Base-by-base conservation (phyloP, 495 filamentous ascomycete species). In the Articulospora tetracladia region DNA sequence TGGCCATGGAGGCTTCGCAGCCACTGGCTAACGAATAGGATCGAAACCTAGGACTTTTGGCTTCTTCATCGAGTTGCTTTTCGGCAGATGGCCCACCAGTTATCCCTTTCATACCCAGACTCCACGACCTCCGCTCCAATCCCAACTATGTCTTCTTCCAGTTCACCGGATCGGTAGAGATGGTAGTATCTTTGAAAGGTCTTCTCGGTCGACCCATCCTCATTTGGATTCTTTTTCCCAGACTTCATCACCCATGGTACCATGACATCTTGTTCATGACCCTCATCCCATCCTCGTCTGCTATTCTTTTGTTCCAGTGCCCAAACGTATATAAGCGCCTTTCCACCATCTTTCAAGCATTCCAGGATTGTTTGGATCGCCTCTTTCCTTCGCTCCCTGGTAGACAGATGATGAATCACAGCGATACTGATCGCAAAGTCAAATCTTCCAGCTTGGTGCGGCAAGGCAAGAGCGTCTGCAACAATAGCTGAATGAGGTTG, bases 401-500 rank as follows among this genome's bases (percentile, higher is more conserved):
- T 97, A 13, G 92, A 96, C 58, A 98, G 77, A 77, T 98, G 94
- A 71, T 98, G 94, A 30, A 98, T 74, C 44, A 98, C 93, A 27
- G 94, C 94, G 63, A 98, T 91, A 65, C 89, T 94, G 58, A 98
- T 93, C 26, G 86, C 94, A 70, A 98, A 98, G 72, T 97, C 94
- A 73, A 93, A 94, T 48, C 72, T 73, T 19, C 77, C 77, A 57
- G 74, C 64, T 22, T 83, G 89, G 70, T 89, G 92, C 68, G 84
- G 94, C 60, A 86, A 84, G 65, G 69, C 75, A 56, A 86, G 83
- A 66, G 74, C 88, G 75, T 89, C 94, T 66, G 84, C 92, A 68
- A 88, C 87, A 67, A 85, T 76, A 58, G 80, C 83, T 69, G 79
- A 61, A 41, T 69, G 62, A 32, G 82, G 83, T 59, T 83, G 78